Conservation (phyloP, 1,284 basidiomycete genomes). For the Leccinum huronense region DNA sequence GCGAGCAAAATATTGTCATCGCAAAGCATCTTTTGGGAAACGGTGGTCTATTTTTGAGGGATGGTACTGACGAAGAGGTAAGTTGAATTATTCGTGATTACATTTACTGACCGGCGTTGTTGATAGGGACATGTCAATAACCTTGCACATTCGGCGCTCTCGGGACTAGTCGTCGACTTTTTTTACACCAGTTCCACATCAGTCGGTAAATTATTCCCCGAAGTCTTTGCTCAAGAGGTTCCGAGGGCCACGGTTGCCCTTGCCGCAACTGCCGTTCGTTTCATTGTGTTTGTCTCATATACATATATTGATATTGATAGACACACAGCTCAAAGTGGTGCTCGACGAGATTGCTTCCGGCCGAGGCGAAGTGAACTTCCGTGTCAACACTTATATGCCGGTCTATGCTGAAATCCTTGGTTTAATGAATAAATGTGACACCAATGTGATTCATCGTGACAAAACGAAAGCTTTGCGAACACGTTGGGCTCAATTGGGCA, state of each 20-base stretch:
- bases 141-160: constrained; percentile 1
- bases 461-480: neutral
- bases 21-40: constrained; percentile 2
- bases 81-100: neutral
- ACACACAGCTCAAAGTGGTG: neutral
- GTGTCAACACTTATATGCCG: neutral
- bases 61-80: constrained; percentile 12
- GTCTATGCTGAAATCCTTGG: neutral
- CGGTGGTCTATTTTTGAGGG: constrained; percentile 5
- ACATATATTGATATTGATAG: no score
- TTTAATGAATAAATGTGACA: neutral
- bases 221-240: neutral
- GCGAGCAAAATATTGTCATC: neutral
- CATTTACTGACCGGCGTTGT: neutral
- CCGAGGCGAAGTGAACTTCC: neutral
- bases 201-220: constrained; percentile 2
- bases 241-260: neutral
- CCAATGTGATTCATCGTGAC: neutral
- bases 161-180: constrained; percentile 7
- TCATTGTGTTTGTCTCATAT: neutral
- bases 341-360: neutral
- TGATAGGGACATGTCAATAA: constrained; percentile 16
- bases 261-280: neutral
- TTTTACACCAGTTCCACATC: constrained; percentile 1
- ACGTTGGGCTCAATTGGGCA: neutral